These are phyloP conservation scores for Tilletiopsis washingtonensis DNA, from an alignment of 1,284 basidiomycete genomes.

Conservation along the genomic window DNA sequence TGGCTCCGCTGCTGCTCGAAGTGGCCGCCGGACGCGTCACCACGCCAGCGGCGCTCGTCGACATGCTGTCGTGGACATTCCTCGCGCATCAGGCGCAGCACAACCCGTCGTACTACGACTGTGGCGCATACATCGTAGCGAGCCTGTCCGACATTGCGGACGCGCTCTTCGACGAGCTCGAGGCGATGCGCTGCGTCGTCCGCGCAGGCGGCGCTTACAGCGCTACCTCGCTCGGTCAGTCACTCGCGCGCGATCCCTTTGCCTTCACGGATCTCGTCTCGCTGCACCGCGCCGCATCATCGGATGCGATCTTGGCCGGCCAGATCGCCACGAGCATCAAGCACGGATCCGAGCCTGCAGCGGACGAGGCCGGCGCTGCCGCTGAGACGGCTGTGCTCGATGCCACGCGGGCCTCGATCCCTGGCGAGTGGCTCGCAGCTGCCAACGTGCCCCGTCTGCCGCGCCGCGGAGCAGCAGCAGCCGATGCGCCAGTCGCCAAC, in stretches of 20 bases:
- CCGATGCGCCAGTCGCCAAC: neutral
- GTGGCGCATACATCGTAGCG: slow-evolving; percentile 8
- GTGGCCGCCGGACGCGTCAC: slow-evolving; percentile 8
- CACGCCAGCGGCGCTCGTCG: slow-evolving; percentile 52
- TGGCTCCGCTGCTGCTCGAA: slow-evolving; percentile 21
- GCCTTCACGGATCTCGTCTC: neutral
- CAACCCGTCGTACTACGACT: slow-evolving; percentile 79
- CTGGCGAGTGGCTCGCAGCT: slow-evolving; percentile 18
- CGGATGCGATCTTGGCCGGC: too few relatives aligned
- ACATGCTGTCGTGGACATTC: slow-evolving; percentile 76
- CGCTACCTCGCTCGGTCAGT: too few relatives aligned
- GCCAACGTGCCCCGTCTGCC: slow-evolving; percentile 17
- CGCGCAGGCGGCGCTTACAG: neutral
- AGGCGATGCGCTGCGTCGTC: neutral
- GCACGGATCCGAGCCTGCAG: too few relatives aligned
- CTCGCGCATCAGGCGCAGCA: slow-evolving; percentile 62
- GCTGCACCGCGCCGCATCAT: neutral
- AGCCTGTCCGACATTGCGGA: slow-evolving; percentile 16
- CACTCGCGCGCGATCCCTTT: neutral
- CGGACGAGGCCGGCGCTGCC: slow-evolving; percentile 3
- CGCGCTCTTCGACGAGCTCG: slow-evolving; percentile 9
- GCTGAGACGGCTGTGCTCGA: slow-evolving; percentile 13
- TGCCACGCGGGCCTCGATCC: slow-evolving; percentile 13
- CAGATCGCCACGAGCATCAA: neutral
- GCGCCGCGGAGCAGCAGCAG: too few relatives aligned